Base-by-base conservation (phyloP, 1,284 basidiomycete genomes). In the Pseudomicrostroma phylloplanum region DNA sequence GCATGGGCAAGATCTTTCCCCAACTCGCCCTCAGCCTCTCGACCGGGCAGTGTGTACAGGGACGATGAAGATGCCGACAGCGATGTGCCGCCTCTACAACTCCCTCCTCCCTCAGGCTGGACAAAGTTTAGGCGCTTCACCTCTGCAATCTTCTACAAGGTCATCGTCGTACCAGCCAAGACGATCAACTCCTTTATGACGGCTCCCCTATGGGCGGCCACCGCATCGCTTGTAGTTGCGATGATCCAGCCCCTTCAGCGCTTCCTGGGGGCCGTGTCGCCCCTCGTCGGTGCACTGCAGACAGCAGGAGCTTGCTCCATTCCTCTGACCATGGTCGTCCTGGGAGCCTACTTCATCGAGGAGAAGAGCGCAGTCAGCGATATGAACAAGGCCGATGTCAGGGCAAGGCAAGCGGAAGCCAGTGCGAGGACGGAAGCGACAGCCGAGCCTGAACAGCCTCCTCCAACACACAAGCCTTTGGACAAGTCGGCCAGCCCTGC, bases 301-400 rank as follows among this genome's bases (percentile, higher is more conserved):
- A 79, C 74, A 41, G 73, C 80, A 9, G 81, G 81, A 21, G 75
- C 77, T 8, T 81, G 80, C 67, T 64, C 72, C 76, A 81, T 96
- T 67, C 92, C 92, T 0, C 78, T 96, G 25, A 96, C 92, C 1
- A 83, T 96, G 43, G 85, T 96, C 64, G 91, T 96, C 8, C 86
- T 96, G 51, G 92, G 92, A 17, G 91, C 90, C 7, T 96, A 93
- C 83, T 96, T 96, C 36, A 51, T 49, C 54, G 48, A 63, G 36
- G 55, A 59, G 26, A 53, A 43, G 21, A 43, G 49, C 30, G 56
- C 59, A 42, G 56, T 41, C 30, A 19, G 26, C 25, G 43, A 48
- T 4, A 48, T 48, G 17, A 48, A 17, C 43, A 48, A 48, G 43
- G 43, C 21, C 17, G 43, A 48, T 13, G 17, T 6, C 4, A 17